A percentile compares a stretch with the other conserved stretches of the same genome.
Evolutionary conservation across 805 yeast species (phyloP).

Genomic region (Metschnikowia lunata): DNA sequence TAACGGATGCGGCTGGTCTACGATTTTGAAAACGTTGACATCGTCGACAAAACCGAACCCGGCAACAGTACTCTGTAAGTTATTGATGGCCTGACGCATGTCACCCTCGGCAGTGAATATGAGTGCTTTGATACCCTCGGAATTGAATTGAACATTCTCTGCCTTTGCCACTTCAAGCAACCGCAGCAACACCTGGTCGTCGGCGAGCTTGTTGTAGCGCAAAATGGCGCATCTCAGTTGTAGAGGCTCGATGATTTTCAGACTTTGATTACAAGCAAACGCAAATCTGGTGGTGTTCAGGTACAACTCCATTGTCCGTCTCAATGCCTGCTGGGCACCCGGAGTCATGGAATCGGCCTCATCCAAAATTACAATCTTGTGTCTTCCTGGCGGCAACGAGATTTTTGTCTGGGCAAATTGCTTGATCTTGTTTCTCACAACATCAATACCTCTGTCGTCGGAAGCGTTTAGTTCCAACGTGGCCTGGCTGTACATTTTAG

Average conservation of each 20-base stretch:
- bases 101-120: constrained; percentile 97
- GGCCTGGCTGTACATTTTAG: constrained; percentile 65
- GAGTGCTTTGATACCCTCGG: constrained; percentile 89
- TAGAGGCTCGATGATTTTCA: constrained; percentile 92
- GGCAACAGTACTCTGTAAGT: constrained; percentile 87
- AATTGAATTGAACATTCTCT: constrained; percentile 73
- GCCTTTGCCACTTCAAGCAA: constrained; percentile 62
- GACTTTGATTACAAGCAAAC: constrained; percentile 95
- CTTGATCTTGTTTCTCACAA: constrained; percentile 88
- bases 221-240: constrained; percentile 95
- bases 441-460: constrained; percentile 97
- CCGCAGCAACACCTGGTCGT: constrained; percentile 78
- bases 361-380: constrained; percentile 87
- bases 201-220: constrained; percentile 74
- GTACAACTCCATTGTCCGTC: constrained; percentile 93
- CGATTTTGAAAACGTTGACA: constrained; percentile 89
- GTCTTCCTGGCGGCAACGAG: constrained; percentile 80
- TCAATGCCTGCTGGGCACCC: constrained; percentile 91
- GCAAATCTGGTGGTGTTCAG: constrained; percentile 96
- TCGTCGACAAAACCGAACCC: constrained; percentile 91
- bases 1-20: constrained; percentile 94
- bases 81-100: constrained; percentile 96
- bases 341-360: constrained; percentile 98
- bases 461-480: constrained; percentile 92
- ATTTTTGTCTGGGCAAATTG: constrained; percentile 95